Evolutionary conservation across 2,329 filamentous ascomycete species (phyloP).

Genomic region (Pleoardoris graminearum): DNA sequence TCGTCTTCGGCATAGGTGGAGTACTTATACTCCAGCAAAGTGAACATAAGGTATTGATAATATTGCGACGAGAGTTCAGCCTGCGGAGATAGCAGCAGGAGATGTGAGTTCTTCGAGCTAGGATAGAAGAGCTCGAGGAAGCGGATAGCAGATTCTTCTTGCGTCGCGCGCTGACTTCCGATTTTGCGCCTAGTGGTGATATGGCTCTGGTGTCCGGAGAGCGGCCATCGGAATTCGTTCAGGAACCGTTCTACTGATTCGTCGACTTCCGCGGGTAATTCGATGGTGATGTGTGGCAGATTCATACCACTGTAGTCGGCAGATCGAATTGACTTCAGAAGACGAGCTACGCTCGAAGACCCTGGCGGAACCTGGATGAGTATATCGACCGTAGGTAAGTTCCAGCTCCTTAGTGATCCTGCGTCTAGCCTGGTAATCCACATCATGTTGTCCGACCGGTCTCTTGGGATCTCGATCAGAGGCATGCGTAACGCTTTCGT

Average conservation of each 20-base stretch:
- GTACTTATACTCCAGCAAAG: slow-evolving; percentile 76
- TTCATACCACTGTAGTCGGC: slow-evolving; percentile 75
- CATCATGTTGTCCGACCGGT: slow-evolving; percentile 63
- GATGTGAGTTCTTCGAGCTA: slow-evolving; percentile 65
- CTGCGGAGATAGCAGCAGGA: slow-evolving; percentile 83
- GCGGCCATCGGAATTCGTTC: slow-evolving; percentile 68
- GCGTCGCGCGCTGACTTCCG: slow-evolving; percentile 59
- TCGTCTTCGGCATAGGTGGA: slow-evolving; percentile 57
- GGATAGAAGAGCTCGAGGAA: slow-evolving; percentile 92
- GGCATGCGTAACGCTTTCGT: slow-evolving; percentile 58
- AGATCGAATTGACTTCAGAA: slow-evolving; percentile 73
- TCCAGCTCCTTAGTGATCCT: slow-evolving; percentile 74
- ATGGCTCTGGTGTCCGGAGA: slow-evolving; percentile 50
- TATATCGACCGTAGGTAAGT: slow-evolving; percentile 77
- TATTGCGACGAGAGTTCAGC: slow-evolving; percentile 78
- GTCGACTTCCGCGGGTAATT: slow-evolving; percentile 75
- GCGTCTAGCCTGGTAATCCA: slow-evolving; percentile 83
- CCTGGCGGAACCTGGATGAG: slow-evolving; percentile 74
- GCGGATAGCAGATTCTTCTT: slow-evolving; percentile 72
- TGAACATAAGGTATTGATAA: slow-evolving; percentile 83
- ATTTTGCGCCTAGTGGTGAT: slow-evolving; percentile 78
- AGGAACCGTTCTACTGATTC: slow-evolving; percentile 65
- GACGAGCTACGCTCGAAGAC: slow-evolving; percentile 74
- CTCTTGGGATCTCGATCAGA: slow-evolving; percentile 73
- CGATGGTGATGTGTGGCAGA: slow-evolving; percentile 77